Percentiles rank a stretch among this genome's conserved stretches.
Evolutionary conservation across 2,329 filamentous ascomycete genomes (phyloP).

Genomic region (Teratosphaeria zuluensis): DNA sequence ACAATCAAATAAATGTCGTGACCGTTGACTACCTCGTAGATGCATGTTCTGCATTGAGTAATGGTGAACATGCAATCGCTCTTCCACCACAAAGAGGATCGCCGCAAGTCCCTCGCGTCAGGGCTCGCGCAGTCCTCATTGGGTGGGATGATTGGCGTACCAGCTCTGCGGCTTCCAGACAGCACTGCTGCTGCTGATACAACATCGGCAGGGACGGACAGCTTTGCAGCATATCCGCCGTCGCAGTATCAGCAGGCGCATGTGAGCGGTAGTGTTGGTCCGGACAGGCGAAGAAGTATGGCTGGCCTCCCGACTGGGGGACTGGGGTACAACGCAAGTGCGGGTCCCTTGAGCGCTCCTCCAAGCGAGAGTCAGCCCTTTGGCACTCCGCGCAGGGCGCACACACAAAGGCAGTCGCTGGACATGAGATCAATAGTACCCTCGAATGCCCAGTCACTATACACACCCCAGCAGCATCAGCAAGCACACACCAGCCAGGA

Average conservation of each 20-base stretch:
- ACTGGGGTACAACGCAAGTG: background rate
- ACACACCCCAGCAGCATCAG: slow-evolving; percentile 26
- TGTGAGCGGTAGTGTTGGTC: background rate
- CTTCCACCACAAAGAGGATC: background rate
- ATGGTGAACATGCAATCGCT: background rate
- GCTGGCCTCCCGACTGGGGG: background rate
- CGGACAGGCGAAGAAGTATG: background rate
- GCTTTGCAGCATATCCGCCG: background rate
- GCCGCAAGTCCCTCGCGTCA: background rate
- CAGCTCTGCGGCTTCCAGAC: background rate
- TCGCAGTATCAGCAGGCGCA: background rate
- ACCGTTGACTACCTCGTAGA: background rate
- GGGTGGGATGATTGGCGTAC: background rate
- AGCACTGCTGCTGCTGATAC: background rate
- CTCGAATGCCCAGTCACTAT: slow-evolving; percentile 6
- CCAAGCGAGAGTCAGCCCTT: slow-evolving; percentile 7
- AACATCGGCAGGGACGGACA: background rate
- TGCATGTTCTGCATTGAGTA: background rate
- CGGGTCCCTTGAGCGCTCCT: slow-evolving; percentile 12
- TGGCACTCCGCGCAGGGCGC: slow-evolving; percentile 5
- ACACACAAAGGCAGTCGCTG: slow-evolving; percentile 8
- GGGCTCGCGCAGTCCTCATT: background rate
- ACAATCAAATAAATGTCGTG: background rate
- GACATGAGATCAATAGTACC: slow-evolving; percentile 8
- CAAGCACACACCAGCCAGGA: slow-evolving; percentile 41